A percentile compares a stretch with the other conserved stretches of the same genome.
These are phyloP conservation scores for Fraxinus platypoda DNA, from an alignment of 305 asterid genomes.

Conservation along the genomic window DNA sequence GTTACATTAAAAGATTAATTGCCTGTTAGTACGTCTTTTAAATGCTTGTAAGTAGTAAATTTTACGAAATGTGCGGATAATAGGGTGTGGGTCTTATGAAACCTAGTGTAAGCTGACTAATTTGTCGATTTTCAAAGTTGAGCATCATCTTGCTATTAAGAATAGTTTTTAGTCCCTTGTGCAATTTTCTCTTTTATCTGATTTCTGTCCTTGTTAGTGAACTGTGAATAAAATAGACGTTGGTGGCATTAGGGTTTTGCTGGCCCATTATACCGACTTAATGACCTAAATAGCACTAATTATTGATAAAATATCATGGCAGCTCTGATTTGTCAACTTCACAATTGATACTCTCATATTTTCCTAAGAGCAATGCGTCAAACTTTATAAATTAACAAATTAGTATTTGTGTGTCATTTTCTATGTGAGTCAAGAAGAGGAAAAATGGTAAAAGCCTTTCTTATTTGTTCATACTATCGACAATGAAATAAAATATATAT, in stretches of 20 bases:
- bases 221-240: not conserved
- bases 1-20: too few relatives aligned
- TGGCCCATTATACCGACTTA: not conserved
- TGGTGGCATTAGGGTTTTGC: not conserved
- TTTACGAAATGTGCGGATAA: too few relatives aligned
- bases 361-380: not conserved
- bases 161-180: not conserved
- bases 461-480: not conserved
- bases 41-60: too few relatives aligned
- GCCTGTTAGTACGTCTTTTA: too few relatives aligned
- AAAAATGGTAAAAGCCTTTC: not conserved
- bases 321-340: not conserved
- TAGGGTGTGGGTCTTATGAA: too few relatives aligned
- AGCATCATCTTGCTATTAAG: not conserved
- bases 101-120: not conserved
- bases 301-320: not conserved
- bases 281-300: not conserved
- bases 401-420: not conserved
- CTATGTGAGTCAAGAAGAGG: not conserved
- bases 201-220: not conserved
- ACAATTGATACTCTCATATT: not conserved
- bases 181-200: not conserved
- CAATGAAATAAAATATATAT: not conserved
- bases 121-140: not conserved
- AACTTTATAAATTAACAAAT: not conserved